Evolutionary conservation across 2,329 filamentous ascomycete genomes (phyloP).

Genomic region (Aureobasidium zeae): DNA sequence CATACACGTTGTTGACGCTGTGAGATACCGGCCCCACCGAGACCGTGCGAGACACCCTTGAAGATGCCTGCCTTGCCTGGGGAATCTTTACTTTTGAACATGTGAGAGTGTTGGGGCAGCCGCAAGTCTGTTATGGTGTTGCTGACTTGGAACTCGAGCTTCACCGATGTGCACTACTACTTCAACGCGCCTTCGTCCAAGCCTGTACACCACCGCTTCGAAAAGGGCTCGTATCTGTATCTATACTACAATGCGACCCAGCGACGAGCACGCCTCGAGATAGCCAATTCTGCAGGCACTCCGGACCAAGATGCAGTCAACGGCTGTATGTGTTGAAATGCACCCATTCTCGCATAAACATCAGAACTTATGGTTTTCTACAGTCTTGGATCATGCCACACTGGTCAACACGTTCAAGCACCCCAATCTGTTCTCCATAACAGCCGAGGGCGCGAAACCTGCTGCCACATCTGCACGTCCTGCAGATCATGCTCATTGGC

Average conservation of each 20-base stretch:
- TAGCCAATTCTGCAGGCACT: constrained; percentile 65
- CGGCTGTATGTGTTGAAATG: constrained; percentile 52
- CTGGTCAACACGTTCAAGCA: constrained; percentile 67
- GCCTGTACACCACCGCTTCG: constrained; percentile 71
- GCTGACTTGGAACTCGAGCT: constrained; percentile 43
- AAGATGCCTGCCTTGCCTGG: constrained; percentile 41
- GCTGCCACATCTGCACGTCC: constrained; percentile 33
- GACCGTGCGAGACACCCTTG: constrained; percentile 16
- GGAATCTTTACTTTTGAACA: constrained; percentile 38
- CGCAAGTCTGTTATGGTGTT: background rate
- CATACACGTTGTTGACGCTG: constrained; percentile 23
- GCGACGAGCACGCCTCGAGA: constrained; percentile 60
- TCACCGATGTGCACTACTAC: constrained; percentile 71
- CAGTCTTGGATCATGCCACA: constrained; percentile 57
- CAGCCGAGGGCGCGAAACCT: constrained; percentile 41
- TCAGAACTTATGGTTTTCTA: background rate
- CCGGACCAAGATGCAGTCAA: constrained; percentile 72
- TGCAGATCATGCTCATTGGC: constrained; percentile 53
- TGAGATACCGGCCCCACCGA: constrained; percentile 18
- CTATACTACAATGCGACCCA: constrained; percentile 64
- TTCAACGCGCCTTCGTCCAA: constrained; percentile 58
- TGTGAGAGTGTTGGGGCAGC: constrained; percentile 30
- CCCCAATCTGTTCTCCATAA: constrained; percentile 59
- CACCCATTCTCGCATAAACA: background rate
- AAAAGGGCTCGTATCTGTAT: constrained; percentile 71